phyloP scores from a whole-genome alignment of 495 filamentous ascomycete species.

The Penicillium paxilli region DNA sequence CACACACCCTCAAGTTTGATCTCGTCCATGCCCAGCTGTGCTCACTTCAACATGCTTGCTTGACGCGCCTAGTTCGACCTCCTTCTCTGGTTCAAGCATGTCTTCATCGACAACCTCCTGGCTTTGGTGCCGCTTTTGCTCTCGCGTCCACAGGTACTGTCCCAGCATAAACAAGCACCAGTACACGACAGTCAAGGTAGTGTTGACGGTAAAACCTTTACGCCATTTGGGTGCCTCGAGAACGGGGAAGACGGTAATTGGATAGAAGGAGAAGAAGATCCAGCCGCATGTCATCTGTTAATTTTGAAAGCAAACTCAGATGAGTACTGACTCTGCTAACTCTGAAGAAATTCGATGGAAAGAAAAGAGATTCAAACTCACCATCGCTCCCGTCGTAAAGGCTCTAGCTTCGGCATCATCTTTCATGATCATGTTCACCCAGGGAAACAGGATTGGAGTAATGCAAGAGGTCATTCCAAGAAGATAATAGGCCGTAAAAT shows the following conservation, averaged over 20 bases:
- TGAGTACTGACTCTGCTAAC: neutral
- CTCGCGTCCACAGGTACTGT: constrained; percentile 17
- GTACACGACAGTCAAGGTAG: constrained; percentile 11
- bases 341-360: neutral
- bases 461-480: constrained; percentile 18
- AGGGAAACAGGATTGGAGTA: constrained; percentile 19
- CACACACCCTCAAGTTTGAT: neutral
- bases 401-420: constrained; percentile 18
- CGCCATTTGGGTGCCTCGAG: constrained; percentile 19
- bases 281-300: constrained; percentile 17
- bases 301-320: neutral
- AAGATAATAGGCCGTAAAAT: constrained; percentile 23
- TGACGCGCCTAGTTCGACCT: neutral
- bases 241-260: constrained; percentile 17
- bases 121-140: constrained; percentile 2
- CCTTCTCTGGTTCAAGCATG: neutral
- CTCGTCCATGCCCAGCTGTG: neutral
- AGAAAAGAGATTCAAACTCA: constrained; percentile 1
- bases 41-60: neutral
- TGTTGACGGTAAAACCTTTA: constrained; percentile 18
- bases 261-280: constrained; percentile 21
- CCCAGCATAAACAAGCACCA: constrained; percentile 16
- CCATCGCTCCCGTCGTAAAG: constrained; percentile 20
- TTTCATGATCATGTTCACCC: constrained; percentile 20
- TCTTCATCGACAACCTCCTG: constrained; percentile 3